These are phyloP conservation scores for Lippia alba DNA, from an alignment of 305 asterid genomes.

Conservation along the genomic window DNA sequence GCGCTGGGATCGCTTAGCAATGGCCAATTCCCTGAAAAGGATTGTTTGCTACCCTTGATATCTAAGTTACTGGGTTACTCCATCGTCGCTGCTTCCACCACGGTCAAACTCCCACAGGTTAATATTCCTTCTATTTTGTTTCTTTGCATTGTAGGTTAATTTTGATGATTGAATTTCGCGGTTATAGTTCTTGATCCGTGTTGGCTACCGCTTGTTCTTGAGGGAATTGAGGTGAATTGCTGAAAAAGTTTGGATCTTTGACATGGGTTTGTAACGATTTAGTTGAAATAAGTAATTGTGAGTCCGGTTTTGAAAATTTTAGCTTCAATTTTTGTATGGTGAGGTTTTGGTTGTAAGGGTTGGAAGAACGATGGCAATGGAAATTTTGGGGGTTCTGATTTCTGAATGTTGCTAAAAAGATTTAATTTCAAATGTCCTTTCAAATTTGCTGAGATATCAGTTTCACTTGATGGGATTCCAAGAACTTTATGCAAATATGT, in stretches of 20 bases:
- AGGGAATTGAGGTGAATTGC: neutral
- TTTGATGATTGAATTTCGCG: neutral
- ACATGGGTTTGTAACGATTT: slow-evolving; percentile 7
- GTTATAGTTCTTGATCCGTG: slow-evolving; percentile 25
- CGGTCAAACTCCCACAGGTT: slow-evolving; percentile 89
- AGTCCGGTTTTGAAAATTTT: slow-evolving; percentile 1
- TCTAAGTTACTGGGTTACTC: slow-evolving; percentile 88
- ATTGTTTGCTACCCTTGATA: slow-evolving; percentile 87
- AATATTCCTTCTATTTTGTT: neutral
- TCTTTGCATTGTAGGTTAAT: slow-evolving; percentile 10
- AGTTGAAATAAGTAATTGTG: neutral
- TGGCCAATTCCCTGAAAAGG: slow-evolving; percentile 85
- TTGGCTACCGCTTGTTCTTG: slow-evolving; percentile 9
- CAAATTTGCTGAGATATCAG: neutral
- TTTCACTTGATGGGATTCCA: slow-evolving; percentile 1
- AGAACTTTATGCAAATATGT: neutral
- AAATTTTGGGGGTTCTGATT: neutral
- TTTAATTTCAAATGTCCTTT: neutral
- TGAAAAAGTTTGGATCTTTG: slow-evolving; percentile 34
- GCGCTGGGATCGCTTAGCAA: slow-evolving; percentile 73
- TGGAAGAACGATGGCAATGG: too few relatives aligned
- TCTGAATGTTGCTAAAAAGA: neutral
- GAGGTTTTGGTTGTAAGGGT: too few relatives aligned
- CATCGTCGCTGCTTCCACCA: slow-evolving; percentile 92
- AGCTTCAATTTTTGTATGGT: neutral